These are phyloP conservation scores for Acacia confusa DNA, from an alignment of 306 rosid species.

Conservation along the genomic window DNA sequence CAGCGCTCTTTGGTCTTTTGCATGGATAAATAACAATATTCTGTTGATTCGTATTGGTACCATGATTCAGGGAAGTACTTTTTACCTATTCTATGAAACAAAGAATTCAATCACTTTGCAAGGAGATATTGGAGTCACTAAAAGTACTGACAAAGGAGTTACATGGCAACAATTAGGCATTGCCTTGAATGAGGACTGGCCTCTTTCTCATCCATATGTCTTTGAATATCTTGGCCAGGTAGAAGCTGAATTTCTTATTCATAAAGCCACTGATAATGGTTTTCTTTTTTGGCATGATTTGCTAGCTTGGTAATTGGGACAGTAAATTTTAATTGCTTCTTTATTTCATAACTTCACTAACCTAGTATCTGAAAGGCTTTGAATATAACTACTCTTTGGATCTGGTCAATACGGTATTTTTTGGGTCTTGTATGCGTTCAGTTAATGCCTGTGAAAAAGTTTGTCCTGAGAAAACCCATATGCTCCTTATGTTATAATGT, in stretches of 20 bases:
- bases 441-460: background rate
- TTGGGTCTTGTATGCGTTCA: background rate
- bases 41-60: constrained; percentile 26
- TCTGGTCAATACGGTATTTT: background rate
- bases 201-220: constrained; percentile 87
- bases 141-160: constrained; percentile 84
- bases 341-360: background rate
- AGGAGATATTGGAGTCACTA: constrained; percentile 94
- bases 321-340: background rate
- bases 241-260: constrained; percentile 13
- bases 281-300: background rate
- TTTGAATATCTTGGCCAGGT: constrained; percentile 77
- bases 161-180: constrained; percentile 90
- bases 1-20: background rate
- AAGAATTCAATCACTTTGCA: constrained; percentile 80
- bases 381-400: background rate
- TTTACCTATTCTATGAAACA: constrained; percentile 84
- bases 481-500: constrained; percentile 6
- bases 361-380: background rate
- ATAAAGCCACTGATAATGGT: background rate
- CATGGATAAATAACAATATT: constrained; percentile 6
- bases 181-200: constrained; percentile 96
- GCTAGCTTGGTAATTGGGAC: background rate
- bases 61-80: constrained; percentile 60
- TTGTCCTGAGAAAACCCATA: constrained; percentile 6